Conservation (phyloP, 139 green algal species). For the Chlamydomonas asymmetrica region DNA sequence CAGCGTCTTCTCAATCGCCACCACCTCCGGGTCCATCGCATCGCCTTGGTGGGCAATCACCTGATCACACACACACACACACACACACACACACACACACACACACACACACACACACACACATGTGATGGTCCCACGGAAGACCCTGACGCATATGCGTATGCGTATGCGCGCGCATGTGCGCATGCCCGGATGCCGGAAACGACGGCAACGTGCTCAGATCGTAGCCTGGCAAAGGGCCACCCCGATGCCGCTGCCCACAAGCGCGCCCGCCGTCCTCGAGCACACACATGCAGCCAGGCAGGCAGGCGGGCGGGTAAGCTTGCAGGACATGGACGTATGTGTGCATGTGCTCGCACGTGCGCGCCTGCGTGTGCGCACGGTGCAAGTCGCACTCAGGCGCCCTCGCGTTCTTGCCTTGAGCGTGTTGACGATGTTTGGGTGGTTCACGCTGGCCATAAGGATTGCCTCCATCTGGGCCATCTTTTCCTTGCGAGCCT, state of each 20-base stretch:
- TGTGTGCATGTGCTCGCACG: background rate
- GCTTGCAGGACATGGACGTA: background rate
- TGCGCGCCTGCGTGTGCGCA: background rate
- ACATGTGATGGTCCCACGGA: no score
- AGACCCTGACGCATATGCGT: no score
- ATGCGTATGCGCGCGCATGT: no score
- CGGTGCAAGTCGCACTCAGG: background rate
- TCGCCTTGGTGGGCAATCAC: slow-evolving; percentile 45
- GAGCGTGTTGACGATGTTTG: slow-evolving; percentile 45
- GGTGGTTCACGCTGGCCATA: slow-evolving; percentile 47
- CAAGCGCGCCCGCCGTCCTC: no score
- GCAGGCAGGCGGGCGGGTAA: no score
- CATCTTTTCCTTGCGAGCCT: slow-evolving; percentile 51
- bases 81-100: no score
- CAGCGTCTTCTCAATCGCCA: slow-evolving; percentile 38
- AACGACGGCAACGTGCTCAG: no score
- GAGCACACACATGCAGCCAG: no score
- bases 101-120: no score
- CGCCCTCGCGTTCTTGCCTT: slow-evolving; percentile 24
- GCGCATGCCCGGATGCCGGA: no score
- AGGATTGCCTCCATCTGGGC: slow-evolving; percentile 56
- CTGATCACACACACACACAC: slow-evolving; percentile 18
- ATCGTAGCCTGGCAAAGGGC: no score
- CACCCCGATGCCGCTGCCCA: no score
- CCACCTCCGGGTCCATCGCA: slow-evolving; percentile 39